Percentiles rank a stretch among this genome's conserved stretches.
Evolutionary conservation across 2,329 filamentous ascomycete species (phyloP).

Genomic region (Calonectria henricotiae): DNA sequence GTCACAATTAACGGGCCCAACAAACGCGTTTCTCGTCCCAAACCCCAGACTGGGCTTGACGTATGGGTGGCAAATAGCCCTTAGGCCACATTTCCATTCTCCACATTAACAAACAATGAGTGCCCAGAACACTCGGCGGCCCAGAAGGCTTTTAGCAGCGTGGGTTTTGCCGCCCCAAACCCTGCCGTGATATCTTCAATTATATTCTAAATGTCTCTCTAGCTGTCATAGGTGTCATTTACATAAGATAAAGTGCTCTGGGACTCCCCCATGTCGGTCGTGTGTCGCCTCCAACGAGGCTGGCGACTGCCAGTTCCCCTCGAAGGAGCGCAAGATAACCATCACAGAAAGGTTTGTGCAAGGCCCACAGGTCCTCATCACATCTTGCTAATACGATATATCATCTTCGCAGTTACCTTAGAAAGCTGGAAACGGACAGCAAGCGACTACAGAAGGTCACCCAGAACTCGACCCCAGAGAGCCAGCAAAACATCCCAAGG

Average conservation of each 20-base stretch:
- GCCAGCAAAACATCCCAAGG: slow-evolving; percentile 53
- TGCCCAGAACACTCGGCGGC: slow-evolving; percentile 43
- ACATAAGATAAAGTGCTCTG: slow-evolving; percentile 66
- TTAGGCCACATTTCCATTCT: slow-evolving; percentile 23
- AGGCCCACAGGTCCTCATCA: background rate
- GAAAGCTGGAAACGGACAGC: slow-evolving; percentile 52
- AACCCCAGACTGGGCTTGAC: slow-evolving; percentile 8
- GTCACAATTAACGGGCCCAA: slow-evolving; percentile 7
- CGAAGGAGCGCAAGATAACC: slow-evolving; percentile 62
- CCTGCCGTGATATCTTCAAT: background rate
- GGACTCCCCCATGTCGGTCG: slow-evolving; percentile 61
- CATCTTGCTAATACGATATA: background rate
- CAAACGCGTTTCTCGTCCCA: slow-evolving; percentile 1
- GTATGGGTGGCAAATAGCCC: slow-evolving; percentile 26
- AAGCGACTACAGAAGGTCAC: slow-evolving; percentile 27
- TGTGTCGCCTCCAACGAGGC: slow-evolving; percentile 59
- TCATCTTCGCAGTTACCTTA: slow-evolving; percentile 51
- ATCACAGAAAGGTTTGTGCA: slow-evolving; percentile 55
- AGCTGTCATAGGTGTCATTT: slow-evolving; percentile 63
- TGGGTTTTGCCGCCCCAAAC: slow-evolving; percentile 36
- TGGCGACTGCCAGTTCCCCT: slow-evolving; percentile 59
- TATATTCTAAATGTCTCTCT: background rate
- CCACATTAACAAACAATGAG: slow-evolving; percentile 41
- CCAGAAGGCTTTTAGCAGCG: slow-evolving; percentile 50
- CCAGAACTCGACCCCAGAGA: slow-evolving; percentile 51